A percentile compares a stretch with the other conserved stretches of the same genome.
These are phyloP conservation scores for Castanopsis chinensis DNA, from an alignment of 306 rosid genomes.

Conservation along the genomic window DNA sequence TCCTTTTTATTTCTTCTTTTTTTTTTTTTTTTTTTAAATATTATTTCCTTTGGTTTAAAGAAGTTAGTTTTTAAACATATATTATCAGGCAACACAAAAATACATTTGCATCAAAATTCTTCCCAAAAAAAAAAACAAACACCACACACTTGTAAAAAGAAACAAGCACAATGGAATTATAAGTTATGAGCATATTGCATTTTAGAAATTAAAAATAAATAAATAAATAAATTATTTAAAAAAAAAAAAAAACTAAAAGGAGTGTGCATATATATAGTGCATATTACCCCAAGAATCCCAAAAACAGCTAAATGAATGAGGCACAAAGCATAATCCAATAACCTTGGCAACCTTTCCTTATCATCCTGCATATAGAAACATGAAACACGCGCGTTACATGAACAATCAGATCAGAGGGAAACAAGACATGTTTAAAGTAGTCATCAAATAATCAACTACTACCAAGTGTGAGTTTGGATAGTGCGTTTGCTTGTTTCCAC, in stretches of 20 bases:
- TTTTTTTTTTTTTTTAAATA: no score
- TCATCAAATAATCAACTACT: neutral
- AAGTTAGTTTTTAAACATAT: neutral
- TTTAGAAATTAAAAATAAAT: neutral
- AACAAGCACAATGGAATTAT: neutral
- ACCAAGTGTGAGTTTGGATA: no score
- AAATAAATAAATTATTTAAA: no score
- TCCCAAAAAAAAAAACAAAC: neutral
- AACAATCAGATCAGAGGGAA: neutral
- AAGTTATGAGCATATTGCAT: neutral
- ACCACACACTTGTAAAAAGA: neutral
- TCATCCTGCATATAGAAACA: no score
- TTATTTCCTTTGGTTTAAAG: neutral
- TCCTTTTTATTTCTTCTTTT: no score
- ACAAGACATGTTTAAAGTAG: neutral
- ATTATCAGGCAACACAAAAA: neutral
- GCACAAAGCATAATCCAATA: slow-evolving; percentile 42
- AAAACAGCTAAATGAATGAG: slow-evolving; percentile 50
- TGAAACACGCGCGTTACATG: no score
- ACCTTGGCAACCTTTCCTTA: slow-evolving; percentile 23
- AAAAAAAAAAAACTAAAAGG: neutral
- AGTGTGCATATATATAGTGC: neutral
- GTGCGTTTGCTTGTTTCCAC: no score
- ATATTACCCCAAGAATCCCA: no score
- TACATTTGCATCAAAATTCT: neutral